These are phyloP conservation scores for Lumnitzera racemosa DNA, from an alignment of 345 rosid genomes.

Conservation along the genomic window DNA sequence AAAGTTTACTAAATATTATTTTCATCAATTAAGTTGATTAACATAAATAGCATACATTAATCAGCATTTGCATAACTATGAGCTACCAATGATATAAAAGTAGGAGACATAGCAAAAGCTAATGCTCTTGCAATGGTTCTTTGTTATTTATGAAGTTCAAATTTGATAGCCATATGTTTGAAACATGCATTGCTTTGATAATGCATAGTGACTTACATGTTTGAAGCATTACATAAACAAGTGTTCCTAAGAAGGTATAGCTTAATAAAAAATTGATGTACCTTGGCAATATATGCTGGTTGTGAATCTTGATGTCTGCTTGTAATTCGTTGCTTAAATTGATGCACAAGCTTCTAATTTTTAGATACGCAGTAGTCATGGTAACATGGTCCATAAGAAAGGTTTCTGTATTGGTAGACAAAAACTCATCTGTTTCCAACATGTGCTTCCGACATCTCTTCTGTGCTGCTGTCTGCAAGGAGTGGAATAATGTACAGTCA, in stretches of 20 bases:
- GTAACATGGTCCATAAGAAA: constrained; percentile 69
- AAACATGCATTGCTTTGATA: too few species aligned
- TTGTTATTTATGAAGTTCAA: too few species aligned
- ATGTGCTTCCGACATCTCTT: constrained; percentile 76
- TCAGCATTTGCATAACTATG: too few species aligned
- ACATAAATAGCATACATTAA: too few species aligned
- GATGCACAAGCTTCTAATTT: constrained; percentile 66
- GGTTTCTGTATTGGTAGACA: constrained; percentile 56
- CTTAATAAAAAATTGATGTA: constrained; percentile 12
- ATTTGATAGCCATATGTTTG: too few species aligned
- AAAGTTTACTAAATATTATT: too few species aligned
- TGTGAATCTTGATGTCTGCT: constrained; percentile 81
- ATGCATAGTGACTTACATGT: too few species aligned
- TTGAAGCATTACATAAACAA: too few species aligned
- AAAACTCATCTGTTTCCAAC: constrained; percentile 85
- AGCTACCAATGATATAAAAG: too few species aligned
- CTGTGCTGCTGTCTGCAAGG: constrained; percentile 60
- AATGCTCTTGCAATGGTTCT: too few species aligned
- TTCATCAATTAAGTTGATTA: too few species aligned
- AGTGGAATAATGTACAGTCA: constrained; percentile 2
- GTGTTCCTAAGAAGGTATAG: background rate
- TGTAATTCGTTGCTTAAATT: constrained; percentile 63
- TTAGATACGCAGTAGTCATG: constrained; percentile 72
- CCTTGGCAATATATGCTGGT: constrained; percentile 87
- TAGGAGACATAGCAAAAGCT: too few species aligned